Percentiles rank a stretch among this genome's conserved stretches.
phyloP scores from a whole-genome alignment of 148 eudicot species.

The Vaccinium myrtillus region DNA sequence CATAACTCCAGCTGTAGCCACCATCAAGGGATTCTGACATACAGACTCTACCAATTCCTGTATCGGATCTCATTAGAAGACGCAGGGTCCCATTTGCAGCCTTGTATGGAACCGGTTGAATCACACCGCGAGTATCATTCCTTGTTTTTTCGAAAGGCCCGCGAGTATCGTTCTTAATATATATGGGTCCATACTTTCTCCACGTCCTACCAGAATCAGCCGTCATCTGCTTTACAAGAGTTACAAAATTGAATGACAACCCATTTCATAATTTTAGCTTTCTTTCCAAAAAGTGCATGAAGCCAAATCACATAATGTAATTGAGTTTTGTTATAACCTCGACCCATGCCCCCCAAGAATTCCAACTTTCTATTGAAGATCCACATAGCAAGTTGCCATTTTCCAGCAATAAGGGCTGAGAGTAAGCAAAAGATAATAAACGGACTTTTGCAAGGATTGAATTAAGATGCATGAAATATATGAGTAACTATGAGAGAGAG shows the following conservation, averaged over 20 bases:
- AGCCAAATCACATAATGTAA: not conserved
- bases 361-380: slow-evolving; percentile 98
- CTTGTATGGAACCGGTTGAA: slow-evolving; percentile 93
- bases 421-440: not conserved
- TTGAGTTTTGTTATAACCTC: slow-evolving; percentile 48
- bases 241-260: slow-evolving; percentile 10
- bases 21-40: slow-evolving; percentile 88
- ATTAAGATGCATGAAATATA: not conserved
- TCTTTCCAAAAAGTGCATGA: not conserved
- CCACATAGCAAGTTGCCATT: slow-evolving; percentile 85
- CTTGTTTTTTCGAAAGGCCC: slow-evolving; percentile 23
- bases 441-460: not conserved
- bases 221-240: slow-evolving; percentile 48
- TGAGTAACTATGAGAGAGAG: not conserved
- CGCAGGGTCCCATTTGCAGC: slow-evolving; percentile 73
- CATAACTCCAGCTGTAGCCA: slow-evolving; percentile 77
- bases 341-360: slow-evolving; percentile 98
- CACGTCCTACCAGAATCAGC: slow-evolving; percentile 81
- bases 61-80: slow-evolving; percentile 69
- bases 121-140: slow-evolving; percentile 39
- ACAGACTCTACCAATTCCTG: slow-evolving; percentile 54
- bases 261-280: not conserved
- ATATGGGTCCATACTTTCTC: slow-evolving; percentile 91
- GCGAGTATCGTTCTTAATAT: slow-evolving; percentile 32
- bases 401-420: slow-evolving; percentile 75